Percentiles rank a stretch among this genome's conserved stretches.
Evolutionary conservation across 306 rosid species (phyloP).

Genomic region (Hylodesmum podocarpum): DNA sequence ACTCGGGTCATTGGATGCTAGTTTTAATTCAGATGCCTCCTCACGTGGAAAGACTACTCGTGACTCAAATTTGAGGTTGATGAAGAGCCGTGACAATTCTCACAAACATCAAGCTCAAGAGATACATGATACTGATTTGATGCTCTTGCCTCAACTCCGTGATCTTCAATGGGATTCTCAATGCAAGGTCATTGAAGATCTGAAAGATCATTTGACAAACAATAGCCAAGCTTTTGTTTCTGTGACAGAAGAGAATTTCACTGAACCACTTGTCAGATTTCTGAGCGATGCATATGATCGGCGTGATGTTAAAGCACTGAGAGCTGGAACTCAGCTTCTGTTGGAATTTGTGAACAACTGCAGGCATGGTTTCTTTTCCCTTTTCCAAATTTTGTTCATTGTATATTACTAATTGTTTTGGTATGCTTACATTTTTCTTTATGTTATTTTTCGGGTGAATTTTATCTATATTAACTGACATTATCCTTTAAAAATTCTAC

Average conservation of each 20-base stretch:
- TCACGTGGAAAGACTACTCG: slow-evolving; percentile 31
- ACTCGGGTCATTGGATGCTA: slow-evolving; percentile 62
- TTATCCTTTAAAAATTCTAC: slow-evolving; percentile 12
- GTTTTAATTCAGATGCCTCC: slow-evolving; percentile 56
- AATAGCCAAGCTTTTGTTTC: slow-evolving; percentile 41
- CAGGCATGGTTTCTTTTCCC: slow-evolving; percentile 52
- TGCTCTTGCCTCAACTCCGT: slow-evolving; percentile 53
- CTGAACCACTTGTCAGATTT: slow-evolving; percentile 64
- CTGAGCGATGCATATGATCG: slow-evolving; percentile 59
- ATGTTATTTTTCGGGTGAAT: neutral
- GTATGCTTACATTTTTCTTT: neutral
- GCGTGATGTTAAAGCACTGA: slow-evolving; percentile 55
- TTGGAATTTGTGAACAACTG: slow-evolving; percentile 54
- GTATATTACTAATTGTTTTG: neutral
- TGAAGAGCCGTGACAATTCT: slow-evolving; percentile 38
- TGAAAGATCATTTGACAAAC: slow-evolving; percentile 46
- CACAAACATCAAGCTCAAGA: slow-evolving; percentile 30
- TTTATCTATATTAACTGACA: neutral
- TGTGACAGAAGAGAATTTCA: slow-evolving; percentile 46
- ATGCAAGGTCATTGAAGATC: slow-evolving; percentile 66
- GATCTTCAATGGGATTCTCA: slow-evolving; percentile 76
- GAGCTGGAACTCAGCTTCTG: slow-evolving; percentile 63
- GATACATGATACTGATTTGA: slow-evolving; percentile 39
- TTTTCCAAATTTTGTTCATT: neutral
- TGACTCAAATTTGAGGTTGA: slow-evolving; percentile 37